Conservation (phyloP, 176 grass and related monocot genomes). For the Phragmites australis region DNA sequence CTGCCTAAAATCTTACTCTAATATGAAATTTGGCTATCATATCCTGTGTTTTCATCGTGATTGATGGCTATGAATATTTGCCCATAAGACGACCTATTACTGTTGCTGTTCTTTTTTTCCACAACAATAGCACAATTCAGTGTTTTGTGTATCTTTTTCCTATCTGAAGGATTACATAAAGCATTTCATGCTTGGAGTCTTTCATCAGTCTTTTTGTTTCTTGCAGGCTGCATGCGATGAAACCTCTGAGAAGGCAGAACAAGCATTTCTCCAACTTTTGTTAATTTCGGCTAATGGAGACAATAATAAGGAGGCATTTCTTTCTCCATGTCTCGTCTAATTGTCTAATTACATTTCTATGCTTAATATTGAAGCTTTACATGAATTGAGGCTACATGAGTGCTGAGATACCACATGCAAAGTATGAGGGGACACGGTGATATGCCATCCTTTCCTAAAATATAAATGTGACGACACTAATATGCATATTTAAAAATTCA, state of each 20-base stretch:
- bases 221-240: constrained; percentile 72
- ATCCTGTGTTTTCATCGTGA: not conserved
- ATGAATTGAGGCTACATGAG: constrained; percentile 17
- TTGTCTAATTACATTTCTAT: not conserved
- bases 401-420: constrained; percentile 27
- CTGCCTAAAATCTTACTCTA: constrained; percentile 1
- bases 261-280: constrained; percentile 72
- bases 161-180: not conserved
- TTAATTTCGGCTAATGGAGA: constrained; percentile 49
- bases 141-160: not conserved
- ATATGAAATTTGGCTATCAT: not conserved
- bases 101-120: constrained; percentile 10
- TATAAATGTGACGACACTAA: constrained; percentile 2
- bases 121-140: not conserved
- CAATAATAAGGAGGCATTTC: constrained; percentile 64
- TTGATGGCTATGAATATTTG: not conserved
- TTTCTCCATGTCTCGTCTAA: constrained; percentile 18
- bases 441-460: not conserved
- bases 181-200: not conserved
- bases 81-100: not conserved
- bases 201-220: constrained; percentile 24
- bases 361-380: constrained; percentile 18
- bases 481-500: constrained; percentile 8
- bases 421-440: not conserved
- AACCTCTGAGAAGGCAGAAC: constrained; percentile 61